Percentiles rank a stretch among this genome's conserved stretches.
These are phyloP conservation scores for Boletus pseudo-olivaceus DNA, from an alignment of 768 basidiomycete genomes.

Conservation along the genomic window DNA sequence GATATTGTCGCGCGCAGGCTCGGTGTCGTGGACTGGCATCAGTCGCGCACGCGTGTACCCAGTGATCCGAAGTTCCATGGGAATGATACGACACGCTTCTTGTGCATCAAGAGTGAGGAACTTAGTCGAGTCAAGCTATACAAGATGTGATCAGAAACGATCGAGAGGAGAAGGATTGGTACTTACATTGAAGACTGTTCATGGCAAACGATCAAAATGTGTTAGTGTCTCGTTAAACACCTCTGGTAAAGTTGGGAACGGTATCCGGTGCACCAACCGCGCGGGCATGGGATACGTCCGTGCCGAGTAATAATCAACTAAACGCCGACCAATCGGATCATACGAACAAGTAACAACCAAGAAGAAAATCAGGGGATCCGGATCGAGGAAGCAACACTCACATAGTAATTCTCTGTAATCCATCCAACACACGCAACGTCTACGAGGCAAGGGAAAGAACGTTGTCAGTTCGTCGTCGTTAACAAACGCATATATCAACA, in stretches of 20 bases:
- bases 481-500: background rate
- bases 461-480: conserved; percentile 3
- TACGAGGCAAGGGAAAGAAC: conserved; percentile 14
- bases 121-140: conserved; percentile 24
- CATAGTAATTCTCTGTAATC: conserved; percentile 53
- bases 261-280: too few species aligned
- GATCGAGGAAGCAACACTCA: conserved; percentile 29
- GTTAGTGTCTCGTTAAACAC: background rate
- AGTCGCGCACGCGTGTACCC: conserved; percentile 34
- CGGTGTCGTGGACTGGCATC: conserved; percentile 17
- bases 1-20: conserved; percentile 7
- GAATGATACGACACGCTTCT: conserved; percentile 53
- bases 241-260: background rate
- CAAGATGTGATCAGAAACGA: background rate
- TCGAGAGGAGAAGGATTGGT: background rate
- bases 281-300: too few species aligned
- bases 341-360: background rate
- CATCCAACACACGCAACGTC: conserved; percentile 57
- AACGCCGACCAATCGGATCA: background rate
- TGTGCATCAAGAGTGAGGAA: conserved; percentile 31
- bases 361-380: background rate
- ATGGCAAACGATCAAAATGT: background rate
- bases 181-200: conserved; percentile 26
- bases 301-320: background rate
- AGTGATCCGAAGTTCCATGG: conserved; percentile 43